phyloP scores from a whole-genome alignment of 352 stramenopile species.

The Globisporangium nagaii region DNA sequence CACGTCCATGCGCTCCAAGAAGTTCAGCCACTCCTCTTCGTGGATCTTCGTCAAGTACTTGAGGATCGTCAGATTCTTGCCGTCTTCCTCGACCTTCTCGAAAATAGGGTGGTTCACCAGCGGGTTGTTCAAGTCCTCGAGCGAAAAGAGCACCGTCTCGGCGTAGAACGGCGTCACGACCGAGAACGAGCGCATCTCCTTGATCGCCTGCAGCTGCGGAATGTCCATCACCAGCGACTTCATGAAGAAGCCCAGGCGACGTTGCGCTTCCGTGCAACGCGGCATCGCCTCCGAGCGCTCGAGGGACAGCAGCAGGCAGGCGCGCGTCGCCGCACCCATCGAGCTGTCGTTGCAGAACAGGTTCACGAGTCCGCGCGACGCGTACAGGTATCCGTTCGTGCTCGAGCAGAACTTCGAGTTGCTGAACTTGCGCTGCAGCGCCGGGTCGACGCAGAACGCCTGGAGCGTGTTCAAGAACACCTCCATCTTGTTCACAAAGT shows the following conservation, averaged over 20 bases:
- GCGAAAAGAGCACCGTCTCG: conserved; percentile 76
- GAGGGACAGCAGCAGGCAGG: conserved; percentile 57
- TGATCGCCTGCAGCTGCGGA: conserved; percentile 69
- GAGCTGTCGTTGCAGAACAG: conserved; percentile 66
- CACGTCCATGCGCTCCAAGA: conserved; percentile 77
- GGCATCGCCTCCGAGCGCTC: conserved; percentile 69
- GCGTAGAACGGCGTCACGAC: conserved; percentile 82
- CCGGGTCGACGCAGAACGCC: conserved; percentile 60
- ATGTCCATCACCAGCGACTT: conserved; percentile 86
- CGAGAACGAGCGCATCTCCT: conserved; percentile 82
- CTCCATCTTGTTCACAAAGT: conserved; percentile 88
- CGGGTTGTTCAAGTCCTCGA: conserved; percentile 76
- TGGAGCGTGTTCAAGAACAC: conserved; percentile 59
- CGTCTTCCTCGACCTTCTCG: conserved; percentile 75
- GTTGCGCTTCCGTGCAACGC: conserved; percentile 50
- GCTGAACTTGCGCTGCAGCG: conserved; percentile 59
- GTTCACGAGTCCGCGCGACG: conserved; percentile 62
- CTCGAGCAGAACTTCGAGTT: conserved; percentile 76
- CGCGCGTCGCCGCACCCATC: conserved; percentile 66
- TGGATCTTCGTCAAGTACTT: conserved; percentile 86
- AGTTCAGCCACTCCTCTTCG: conserved; percentile 83
- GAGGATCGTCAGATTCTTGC: conserved; percentile 81
- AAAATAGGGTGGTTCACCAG: conserved; percentile 85
- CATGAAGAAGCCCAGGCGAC: conserved; percentile 83
- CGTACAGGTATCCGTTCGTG: conserved; percentile 61